These are phyloP conservation scores for Coriaria nepalensis DNA, from an alignment of 306 rosid species.

Conservation along the genomic window DNA sequence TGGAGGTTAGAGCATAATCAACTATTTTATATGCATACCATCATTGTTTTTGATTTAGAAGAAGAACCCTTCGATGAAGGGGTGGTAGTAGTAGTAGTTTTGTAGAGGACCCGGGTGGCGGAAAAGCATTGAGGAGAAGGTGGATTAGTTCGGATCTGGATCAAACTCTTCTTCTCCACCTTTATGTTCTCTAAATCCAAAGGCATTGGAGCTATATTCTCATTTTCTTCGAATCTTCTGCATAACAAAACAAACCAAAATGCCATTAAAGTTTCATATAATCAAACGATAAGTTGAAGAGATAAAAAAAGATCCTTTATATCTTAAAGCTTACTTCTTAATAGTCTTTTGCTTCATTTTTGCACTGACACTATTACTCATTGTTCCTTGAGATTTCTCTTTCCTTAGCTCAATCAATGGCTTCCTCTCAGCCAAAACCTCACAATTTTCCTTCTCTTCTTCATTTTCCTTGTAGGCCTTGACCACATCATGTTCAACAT, in stretches of 20 bases:
- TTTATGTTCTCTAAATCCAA: constrained; percentile 37
- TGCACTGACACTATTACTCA: constrained; percentile 12
- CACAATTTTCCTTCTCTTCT: constrained; percentile 14
- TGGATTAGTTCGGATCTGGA: constrained; percentile 73
- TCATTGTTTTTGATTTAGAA: constrained; percentile 34
- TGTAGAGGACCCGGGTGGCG: constrained; percentile 22
- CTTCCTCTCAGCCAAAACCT: constrained; percentile 35
- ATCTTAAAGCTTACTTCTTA: background rate
- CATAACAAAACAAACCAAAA: constrained; percentile 1
- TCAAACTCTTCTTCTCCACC: constrained; percentile 27
- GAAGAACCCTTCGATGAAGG: constrained; percentile 15
- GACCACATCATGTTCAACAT: constrained; percentile 18
- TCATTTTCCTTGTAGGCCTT: constrained; percentile 18
- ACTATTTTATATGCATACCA: constrained; percentile 30
- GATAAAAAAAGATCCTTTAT: constrained; percentile 32
- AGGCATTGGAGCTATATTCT: constrained; percentile 39
- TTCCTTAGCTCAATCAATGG: constrained; percentile 38
- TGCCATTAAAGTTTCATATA: background rate
- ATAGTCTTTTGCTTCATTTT: constrained; percentile 30
- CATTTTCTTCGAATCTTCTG: constrained; percentile 39
- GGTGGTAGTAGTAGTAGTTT: constrained; percentile 15
- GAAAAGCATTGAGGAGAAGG: constrained; percentile 99
- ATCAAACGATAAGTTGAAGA: constrained; percentile 1
- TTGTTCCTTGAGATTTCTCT: constrained; percentile 24
- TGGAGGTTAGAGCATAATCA: background rate